phyloP scores from a whole-genome alignment of 805 yeast species.

The Vanderwaltozyma polyspora region DNA sequence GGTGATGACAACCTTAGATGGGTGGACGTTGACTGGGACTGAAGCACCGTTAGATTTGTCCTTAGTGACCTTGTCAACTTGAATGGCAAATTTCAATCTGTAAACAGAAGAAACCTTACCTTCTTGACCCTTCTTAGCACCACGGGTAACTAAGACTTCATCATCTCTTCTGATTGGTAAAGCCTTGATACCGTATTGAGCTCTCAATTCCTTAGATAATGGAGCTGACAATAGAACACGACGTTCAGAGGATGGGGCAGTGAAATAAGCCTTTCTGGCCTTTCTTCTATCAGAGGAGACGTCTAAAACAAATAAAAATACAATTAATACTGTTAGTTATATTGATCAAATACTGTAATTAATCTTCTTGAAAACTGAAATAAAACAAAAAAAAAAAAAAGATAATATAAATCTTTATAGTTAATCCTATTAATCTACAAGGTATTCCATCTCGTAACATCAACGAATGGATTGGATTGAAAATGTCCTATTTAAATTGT shows the following conservation, averaged over 20 bases:
- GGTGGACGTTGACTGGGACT: slow-evolving; percentile 93
- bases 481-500: too few species aligned
- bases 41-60: slow-evolving; percentile 98
- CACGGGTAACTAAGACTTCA: slow-evolving; percentile 91
- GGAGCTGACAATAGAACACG: slow-evolving; percentile 96
- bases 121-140: slow-evolving; percentile 98
- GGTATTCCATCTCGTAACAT: too few species aligned
- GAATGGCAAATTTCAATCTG: slow-evolving; percentile 96
- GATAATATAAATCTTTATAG: too few species aligned
- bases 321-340: too few species aligned
- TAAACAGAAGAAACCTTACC: slow-evolving; percentile 95
- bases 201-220: slow-evolving; percentile 96
- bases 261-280: slow-evolving; percentile 99
- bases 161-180: slow-evolving; percentile 97
- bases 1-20: slow-evolving; percentile 98
- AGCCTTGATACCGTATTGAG: slow-evolving; percentile 90
- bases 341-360: too few species aligned
- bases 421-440: too few species aligned
- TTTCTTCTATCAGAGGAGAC: slow-evolving; percentile 98
- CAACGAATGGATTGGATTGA: too few species aligned
- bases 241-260: slow-evolving; percentile 92
- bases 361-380: too few species aligned
- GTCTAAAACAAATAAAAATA: slow-evolving; percentile 42
- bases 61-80: slow-evolving; percentile 92
- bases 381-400: too few species aligned